These are phyloP conservation scores for Fusarium sterilihyphosum DNA, from an alignment of 2,329 filamentous ascomycete species.

Conservation along the genomic window DNA sequence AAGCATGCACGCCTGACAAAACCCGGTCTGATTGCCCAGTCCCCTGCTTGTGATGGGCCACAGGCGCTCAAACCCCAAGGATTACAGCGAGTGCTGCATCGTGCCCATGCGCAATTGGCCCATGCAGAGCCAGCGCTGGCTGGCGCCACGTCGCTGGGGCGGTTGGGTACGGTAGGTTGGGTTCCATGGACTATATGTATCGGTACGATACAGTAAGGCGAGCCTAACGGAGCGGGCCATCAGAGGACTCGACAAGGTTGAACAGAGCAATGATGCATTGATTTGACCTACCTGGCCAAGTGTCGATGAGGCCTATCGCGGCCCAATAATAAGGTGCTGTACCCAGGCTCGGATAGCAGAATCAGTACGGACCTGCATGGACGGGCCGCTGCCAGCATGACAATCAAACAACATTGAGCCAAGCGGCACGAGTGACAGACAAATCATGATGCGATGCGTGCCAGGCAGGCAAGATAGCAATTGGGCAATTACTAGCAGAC, in stretches of 20 bases:
- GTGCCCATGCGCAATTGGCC: conserved; percentile 47
- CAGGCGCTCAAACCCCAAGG: conserved; percentile 34
- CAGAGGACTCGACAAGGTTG: conserved; percentile 28
- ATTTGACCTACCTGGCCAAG: conserved; percentile 14
- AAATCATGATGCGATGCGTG: conserved; percentile 6
- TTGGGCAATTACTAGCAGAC: neutral
- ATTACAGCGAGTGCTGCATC: conserved; percentile 36
- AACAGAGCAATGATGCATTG: conserved; percentile 30
- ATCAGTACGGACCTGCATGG: conserved; percentile 36
- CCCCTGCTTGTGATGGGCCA: conserved; percentile 39
- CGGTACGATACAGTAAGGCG: conserved; percentile 31
- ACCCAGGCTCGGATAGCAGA: conserved; percentile 18
- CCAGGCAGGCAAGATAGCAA: conserved; percentile 3
- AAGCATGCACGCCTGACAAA: conserved; percentile 42
- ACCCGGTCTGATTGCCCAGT: conserved; percentile 25
- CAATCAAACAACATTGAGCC: conserved; percentile 13
- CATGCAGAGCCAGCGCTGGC: conserved; percentile 35
- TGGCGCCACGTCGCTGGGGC: conserved; percentile 45
- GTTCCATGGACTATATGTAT: conserved; percentile 19
- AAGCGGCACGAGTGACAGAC: conserved; percentile 24
- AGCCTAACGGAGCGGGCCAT: conserved; percentile 32
- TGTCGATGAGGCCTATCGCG: conserved; percentile 40
- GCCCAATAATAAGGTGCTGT: conserved; percentile 40
- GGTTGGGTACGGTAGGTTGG: conserved; percentile 34
- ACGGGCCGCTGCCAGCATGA: conserved; percentile 38